Base-by-base conservation (phyloP, 352 stramenopile species). In the Achlya hypogyna region DNA sequence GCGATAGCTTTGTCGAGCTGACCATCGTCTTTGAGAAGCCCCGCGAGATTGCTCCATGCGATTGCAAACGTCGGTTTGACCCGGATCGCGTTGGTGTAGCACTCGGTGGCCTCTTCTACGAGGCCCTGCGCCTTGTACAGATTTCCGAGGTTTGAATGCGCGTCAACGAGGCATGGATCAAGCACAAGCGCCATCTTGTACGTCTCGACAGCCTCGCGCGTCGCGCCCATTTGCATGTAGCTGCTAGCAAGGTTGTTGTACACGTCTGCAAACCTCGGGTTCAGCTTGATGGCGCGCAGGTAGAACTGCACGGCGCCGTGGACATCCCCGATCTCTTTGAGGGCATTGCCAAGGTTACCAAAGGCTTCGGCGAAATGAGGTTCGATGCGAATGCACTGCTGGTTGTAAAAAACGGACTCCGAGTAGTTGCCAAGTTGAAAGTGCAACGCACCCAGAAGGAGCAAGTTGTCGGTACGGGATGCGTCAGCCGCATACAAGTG, bases 331-430 rank as follows among this genome's bases (percentile, higher is more conserved):
- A 97, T 78, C 75, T 98, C 93, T 62, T 97, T 97, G n/a, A 98
- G 80, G 38, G 91, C 90, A 70, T 98, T 98, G 58, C 91, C 94
- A 28, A 98, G 75, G 65, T 98, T 98, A 42, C 81, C 86, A 56
- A 97, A 97, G 1, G 92, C 94, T 62, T 98, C 93, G 23, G 90
- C 90, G 69, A 97, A 97, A 67, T 87, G 78, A 3, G 91, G 90
- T 35, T 96, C 89, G 63, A 98, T 81, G 45, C 88, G 82, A 58
- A 98, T 96, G 68, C 84, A 93, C 65, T 97, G 89, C 72, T 98
- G 89, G 71, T 97, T 98, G 82, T 97, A 98, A 70, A 97, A 97
- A 53, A 98, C 96, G 66, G 78, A 86, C 66, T 98, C 91, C 8
- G 76, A 86, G 53, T 96, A 88, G 72, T 98, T 96, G 22, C 88